A percentile compares a stretch with the other conserved stretches of the same genome.
Conservation (phyloP, 2,329 filamentous ascomycete genomes). For the Botrytis paeoniae region DNA sequence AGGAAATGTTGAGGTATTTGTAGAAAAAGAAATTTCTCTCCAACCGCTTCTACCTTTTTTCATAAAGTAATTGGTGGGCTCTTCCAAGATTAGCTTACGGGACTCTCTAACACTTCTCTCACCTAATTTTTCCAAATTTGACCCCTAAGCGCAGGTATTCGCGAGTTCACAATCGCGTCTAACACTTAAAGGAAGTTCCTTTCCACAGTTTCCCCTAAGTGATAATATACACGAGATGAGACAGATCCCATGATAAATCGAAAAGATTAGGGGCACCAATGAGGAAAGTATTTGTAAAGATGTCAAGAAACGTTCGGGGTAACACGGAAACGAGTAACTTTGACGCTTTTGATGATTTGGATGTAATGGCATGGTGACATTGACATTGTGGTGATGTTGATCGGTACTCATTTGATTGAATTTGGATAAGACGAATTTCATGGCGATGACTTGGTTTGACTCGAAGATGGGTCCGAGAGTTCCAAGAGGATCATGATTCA, state of each 20-base stretch:
- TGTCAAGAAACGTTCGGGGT: background rate
- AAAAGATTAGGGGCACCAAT: constrained; percentile 6
- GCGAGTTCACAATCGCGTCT: constrained; percentile 18
- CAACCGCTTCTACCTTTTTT: constrained; percentile 3
- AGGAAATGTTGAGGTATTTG: constrained; percentile 2
- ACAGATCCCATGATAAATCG: constrained; percentile 12
- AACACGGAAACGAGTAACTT: background rate
- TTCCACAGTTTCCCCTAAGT: constrained; percentile 27
- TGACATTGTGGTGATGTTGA: background rate
- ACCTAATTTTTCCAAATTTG: constrained; percentile 11
- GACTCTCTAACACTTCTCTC: background rate
- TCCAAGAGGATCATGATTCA: background rate
- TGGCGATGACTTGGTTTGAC: background rate
- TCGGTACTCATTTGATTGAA: background rate
- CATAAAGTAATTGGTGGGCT: constrained; percentile 15
- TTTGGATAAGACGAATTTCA: background rate
- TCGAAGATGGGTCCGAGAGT: background rate
- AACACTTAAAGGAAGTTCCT: constrained; percentile 25
- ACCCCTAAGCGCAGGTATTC: constrained; percentile 24
- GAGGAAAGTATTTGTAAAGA: constrained; percentile 12
- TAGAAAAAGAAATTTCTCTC: constrained; percentile 2
- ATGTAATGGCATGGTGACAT: background rate
- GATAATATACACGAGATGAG: constrained; percentile 28
- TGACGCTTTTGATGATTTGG: constrained; percentile 9
- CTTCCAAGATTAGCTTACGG: constrained; percentile 7